Conservation (phyloP, 495 filamentous ascomycete genomes). For the Aspergillus bridgeri region DNA sequence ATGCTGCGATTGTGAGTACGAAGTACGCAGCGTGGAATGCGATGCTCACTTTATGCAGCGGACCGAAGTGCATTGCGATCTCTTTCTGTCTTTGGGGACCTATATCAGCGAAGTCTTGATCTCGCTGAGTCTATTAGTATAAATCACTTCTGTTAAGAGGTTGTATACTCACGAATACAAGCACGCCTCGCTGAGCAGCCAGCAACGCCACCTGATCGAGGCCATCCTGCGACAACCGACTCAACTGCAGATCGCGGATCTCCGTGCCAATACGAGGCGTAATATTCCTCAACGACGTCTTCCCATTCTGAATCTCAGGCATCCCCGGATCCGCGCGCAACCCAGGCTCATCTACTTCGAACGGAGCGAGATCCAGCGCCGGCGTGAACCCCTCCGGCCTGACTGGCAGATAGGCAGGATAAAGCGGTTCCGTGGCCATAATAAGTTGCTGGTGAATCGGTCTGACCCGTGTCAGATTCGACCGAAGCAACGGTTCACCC, state of each 20-base stretch:
- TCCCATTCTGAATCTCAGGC: conserved; percentile 1
- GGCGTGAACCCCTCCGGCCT: conserved; percentile 9
- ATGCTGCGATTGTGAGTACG: neutral
- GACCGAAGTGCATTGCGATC: conserved; percentile 9
- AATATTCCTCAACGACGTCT: conserved; percentile 1
- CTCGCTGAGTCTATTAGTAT: conserved; percentile 1
- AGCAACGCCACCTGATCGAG: conserved; percentile 9
- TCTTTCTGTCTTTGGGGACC: conserved; percentile 8
- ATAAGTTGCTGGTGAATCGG: neutral
- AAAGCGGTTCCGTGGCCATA: conserved; percentile 8
- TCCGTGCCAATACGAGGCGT: conserved; percentile 10
- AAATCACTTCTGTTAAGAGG: neutral
- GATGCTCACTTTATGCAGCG: conserved; percentile 5
- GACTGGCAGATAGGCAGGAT: conserved; percentile 9
- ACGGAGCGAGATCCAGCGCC: conserved; percentile 3
- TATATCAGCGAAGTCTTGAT: conserved; percentile 16
- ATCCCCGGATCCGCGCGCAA: conserved; percentile 9
- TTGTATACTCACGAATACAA: conserved; percentile 8
- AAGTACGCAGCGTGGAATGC: neutral
- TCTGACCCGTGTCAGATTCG: too few relatives aligned
- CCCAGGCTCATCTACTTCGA: conserved; percentile 4
- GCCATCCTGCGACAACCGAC: conserved; percentile 1
- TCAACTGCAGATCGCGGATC: conserved; percentile 10
- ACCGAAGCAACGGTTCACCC: too few relatives aligned
- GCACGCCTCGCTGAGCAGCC: conserved; percentile 12